These are phyloP conservation scores for Leccinum ochraceum DNA, from an alignment of 768 basidiomycete species.

Conservation along the genomic window DNA sequence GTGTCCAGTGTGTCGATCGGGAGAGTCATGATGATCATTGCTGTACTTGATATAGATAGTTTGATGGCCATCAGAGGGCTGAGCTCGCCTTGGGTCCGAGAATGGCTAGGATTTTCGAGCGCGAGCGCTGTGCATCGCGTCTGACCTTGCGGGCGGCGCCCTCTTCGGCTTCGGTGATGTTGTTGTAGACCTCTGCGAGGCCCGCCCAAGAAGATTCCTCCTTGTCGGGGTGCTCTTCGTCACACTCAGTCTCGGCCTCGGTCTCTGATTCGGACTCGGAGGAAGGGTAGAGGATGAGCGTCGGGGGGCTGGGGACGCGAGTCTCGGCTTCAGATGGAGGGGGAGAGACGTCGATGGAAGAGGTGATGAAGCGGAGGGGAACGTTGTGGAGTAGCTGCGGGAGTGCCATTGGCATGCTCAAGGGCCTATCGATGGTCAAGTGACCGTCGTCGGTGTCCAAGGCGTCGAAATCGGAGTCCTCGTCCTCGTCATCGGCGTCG, in stretches of 20 bases:
- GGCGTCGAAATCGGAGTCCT: background rate
- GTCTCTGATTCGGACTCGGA: background rate
- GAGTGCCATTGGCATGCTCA: constrained; percentile 1
- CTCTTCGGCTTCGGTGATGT: constrained; percentile 6
- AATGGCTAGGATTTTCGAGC: constrained; percentile 9
- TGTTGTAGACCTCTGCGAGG: constrained; percentile 1
- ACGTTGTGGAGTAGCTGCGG: constrained; percentile 3
- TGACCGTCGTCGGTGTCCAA: background rate
- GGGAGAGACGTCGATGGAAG: background rate
- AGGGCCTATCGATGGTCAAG: background rate
- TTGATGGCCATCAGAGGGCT: background rate
- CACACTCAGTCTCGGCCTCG: background rate
- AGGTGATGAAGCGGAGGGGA: background rate
- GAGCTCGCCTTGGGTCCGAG: constrained; percentile 5
- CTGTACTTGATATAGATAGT: background rate
- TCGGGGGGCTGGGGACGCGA: background rate
- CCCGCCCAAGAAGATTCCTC: background rate
- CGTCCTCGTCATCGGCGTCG: background rate
- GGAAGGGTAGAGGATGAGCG: background rate
- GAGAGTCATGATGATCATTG: background rate
- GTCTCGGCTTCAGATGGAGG: background rate
- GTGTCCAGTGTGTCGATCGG: background rate
- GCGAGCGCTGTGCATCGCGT: constrained; percentile 15
- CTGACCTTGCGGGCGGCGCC: constrained; percentile 3
- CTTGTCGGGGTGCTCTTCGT: background rate